phyloP scores from a whole-genome alignment of 305 asterid species.

The Solanum chacoense region DNA sequence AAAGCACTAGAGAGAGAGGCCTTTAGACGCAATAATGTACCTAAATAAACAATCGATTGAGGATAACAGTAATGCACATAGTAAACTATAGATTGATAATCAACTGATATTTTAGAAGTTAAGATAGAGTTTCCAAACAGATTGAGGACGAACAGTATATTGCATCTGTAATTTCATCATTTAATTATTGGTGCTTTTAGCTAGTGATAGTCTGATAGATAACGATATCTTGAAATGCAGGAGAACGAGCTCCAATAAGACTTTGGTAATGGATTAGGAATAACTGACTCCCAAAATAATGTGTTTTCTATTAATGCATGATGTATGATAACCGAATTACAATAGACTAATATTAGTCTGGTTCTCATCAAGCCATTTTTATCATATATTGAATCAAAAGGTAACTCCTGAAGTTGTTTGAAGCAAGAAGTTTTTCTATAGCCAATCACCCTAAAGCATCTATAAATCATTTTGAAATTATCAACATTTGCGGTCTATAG shows the following conservation, averaged over 20 bases:
- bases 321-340: not conserved
- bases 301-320: not conserved
- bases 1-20: not conserved
- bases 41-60: not conserved
- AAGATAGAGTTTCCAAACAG: not conserved
- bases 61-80: not conserved
- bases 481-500: not conserved
- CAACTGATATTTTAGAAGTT: not conserved
- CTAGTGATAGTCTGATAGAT: not conserved
- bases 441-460: not conserved
- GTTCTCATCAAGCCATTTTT: not conserved
- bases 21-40: not conserved
- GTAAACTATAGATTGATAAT: not conserved
- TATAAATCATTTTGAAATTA: not conserved
- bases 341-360: not conserved
- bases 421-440: not conserved
- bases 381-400: not conserved
- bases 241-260: not conserved
- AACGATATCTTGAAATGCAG: not conserved
- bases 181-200: not conserved
- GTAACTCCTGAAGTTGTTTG: not conserved
- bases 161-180: not conserved
- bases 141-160: not conserved
- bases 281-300: not conserved
- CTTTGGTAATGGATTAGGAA: not conserved